phyloP scores from a whole-genome alignment of 2,329 filamentous ascomycete species.

The Pyrenophora seminiperda region DNA sequence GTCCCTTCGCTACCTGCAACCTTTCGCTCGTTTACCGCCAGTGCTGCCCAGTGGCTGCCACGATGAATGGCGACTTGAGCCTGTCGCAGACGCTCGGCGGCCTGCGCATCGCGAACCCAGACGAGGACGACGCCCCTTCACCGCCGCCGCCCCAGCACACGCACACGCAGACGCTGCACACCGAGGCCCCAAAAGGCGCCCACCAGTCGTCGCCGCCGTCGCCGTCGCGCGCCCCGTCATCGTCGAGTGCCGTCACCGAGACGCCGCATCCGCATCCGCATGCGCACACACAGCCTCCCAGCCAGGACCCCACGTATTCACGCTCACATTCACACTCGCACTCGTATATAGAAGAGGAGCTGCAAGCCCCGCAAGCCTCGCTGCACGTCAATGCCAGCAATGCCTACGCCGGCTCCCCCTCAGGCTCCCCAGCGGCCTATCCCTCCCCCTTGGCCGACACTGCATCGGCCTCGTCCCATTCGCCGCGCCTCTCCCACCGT shows the following conservation, averaged over 20 bases:
- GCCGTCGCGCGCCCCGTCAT: slow-evolving; percentile 41
- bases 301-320: slow-evolving; percentile 27
- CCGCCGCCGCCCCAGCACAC: slow-evolving; percentile 32
- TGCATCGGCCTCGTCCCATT: slow-evolving; percentile 33
- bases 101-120: slow-evolving; percentile 94
- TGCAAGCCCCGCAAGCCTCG: slow-evolving; percentile 40
- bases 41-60: slow-evolving; percentile 34
- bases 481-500: slow-evolving; percentile 48
- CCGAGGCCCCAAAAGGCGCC: slow-evolving; percentile 3
- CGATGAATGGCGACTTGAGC: slow-evolving; percentile 91
- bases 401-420: slow-evolving; percentile 43
- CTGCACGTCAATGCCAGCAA: slow-evolving; percentile 49
- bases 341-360: slow-evolving; percentile 28
- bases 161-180: slow-evolving; percentile 10
- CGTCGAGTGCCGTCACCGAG: slow-evolving; percentile 49
- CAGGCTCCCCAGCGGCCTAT: slow-evolving; percentile 32
- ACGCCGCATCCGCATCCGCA: slow-evolving; percentile 18
- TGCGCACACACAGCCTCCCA: slow-evolving; percentile 17
- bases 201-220: slow-evolving; percentile 27
- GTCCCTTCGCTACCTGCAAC: slow-evolving; percentile 26
- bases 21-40: slow-evolving; percentile 30
- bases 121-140: slow-evolving; percentile 63
- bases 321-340: background rate
- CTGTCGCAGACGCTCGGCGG: slow-evolving; percentile 91
- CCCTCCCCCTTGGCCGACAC: slow-evolving; percentile 35